Evolutionary conservation across 2,329 filamentous ascomycete genomes (phyloP).

Genomic region (Purpureocillium takamizusanense): DNA sequence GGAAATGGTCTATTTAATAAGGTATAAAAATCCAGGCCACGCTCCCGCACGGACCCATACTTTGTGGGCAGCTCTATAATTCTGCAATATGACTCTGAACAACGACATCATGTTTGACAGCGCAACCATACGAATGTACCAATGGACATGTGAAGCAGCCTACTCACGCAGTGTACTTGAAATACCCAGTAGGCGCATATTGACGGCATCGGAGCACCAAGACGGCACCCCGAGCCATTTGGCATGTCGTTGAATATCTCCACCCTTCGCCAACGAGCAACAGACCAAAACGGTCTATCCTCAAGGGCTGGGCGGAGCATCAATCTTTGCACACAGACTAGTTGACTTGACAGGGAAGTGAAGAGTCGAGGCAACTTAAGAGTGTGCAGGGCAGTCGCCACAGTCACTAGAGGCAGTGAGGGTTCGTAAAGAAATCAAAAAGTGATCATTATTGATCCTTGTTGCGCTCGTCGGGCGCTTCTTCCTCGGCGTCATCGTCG

Average conservation of each 20-base stretch:
- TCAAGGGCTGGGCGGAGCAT: constrained; percentile 35
- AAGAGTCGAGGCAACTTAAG: constrained; percentile 87
- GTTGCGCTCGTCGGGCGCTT: constrained; percentile 35
- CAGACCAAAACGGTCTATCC: constrained; percentile 42
- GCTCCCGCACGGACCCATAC: too few relatives aligned
- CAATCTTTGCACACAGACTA: constrained; percentile 92
- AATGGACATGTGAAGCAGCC: constrained; percentile 14
- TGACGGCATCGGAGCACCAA: constrained; percentile 16
- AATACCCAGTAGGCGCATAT: constrained; percentile 27
- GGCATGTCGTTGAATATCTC: constrained; percentile 20
- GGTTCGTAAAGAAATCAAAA: neutral
- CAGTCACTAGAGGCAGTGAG: constrained; percentile 1
- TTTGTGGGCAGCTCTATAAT: too few relatives aligned
- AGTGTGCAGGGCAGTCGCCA: constrained; percentile 57
- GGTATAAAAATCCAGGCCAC: too few relatives aligned
- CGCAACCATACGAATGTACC: constrained; percentile 16
- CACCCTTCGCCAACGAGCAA: constrained; percentile 16
- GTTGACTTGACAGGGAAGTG: constrained; percentile 79
- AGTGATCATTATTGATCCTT: constrained; percentile 17
- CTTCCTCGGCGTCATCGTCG: constrained; percentile 37
- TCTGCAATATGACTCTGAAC: too few relatives aligned
- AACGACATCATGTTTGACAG: too few relatives aligned
- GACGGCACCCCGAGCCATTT: constrained; percentile 15
- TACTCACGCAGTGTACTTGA: constrained; percentile 17
- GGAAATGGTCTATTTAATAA: too few relatives aligned